Conservation (phyloP, 805 yeast species). For the Saturnispora silvae region DNA sequence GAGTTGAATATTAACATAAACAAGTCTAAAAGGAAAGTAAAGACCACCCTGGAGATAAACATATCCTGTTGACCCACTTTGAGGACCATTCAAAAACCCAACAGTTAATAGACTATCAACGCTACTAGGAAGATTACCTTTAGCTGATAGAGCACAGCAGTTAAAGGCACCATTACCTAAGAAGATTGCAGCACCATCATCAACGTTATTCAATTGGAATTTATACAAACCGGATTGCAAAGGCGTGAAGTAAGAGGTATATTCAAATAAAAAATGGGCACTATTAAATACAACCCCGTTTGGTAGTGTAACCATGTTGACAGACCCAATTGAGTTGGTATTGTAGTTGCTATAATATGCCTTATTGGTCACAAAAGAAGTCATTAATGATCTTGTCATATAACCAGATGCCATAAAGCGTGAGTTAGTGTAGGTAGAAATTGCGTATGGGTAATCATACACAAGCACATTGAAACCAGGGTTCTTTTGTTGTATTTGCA, state of each 20-base stretch:
- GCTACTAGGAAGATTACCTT: conserved; percentile 1
- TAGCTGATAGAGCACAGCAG: conserved; percentile 20
- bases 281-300: background rate
- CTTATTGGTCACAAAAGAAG: background rate
- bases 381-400: background rate
- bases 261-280: conserved; percentile 7
- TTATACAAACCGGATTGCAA: conserved; percentile 20
- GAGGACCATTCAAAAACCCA: background rate
- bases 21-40: conserved; percentile 8
- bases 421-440: background rate
- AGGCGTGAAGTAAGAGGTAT: conserved; percentile 15
- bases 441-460: background rate
- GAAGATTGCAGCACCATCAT: conserved; percentile 24
- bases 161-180: conserved; percentile 24
- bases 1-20: conserved; percentile 2
- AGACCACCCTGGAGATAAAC: conserved; percentile 4
- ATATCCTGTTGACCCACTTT: background rate
- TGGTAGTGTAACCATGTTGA: no score
- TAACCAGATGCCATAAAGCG: background rate
- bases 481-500: no score
- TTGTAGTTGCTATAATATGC: background rate
- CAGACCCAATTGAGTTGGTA: background rate
- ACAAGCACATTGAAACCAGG: background rate
- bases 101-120: background rate
- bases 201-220: conserved; percentile 16